phyloP scores from a whole-genome alignment of 352 stramenopile genomes.

The Phytopythium montanum region DNA sequence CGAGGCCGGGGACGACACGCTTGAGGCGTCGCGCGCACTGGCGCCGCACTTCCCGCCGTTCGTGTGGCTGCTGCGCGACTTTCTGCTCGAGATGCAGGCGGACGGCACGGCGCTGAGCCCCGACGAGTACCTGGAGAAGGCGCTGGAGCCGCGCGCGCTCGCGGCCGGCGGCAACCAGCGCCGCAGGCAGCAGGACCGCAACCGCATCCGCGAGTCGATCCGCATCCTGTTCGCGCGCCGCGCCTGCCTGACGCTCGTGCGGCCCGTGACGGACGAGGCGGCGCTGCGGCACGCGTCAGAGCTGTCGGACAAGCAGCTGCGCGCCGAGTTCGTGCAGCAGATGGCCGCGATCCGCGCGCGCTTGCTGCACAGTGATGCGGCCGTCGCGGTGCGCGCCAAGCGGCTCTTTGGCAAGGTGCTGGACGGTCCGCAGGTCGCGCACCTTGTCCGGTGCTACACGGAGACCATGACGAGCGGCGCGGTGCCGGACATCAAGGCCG shows the following conservation, averaged over 20 bases:
- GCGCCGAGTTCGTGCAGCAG: constrained; percentile 74
- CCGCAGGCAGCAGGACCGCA: constrained; percentile 58
- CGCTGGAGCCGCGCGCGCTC: constrained; percentile 51
- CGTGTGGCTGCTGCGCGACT: constrained; percentile 79
- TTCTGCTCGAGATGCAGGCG: constrained; percentile 75
- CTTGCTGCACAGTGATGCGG: constrained; percentile 23
- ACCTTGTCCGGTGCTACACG: constrained; percentile 65
- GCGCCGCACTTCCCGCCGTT: constrained; percentile 82
- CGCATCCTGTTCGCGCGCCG: constrained; percentile 67
- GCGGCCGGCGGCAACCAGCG: constrained; percentile 13
- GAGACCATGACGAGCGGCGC: constrained; percentile 75
- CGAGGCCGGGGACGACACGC: constrained; percentile 25
- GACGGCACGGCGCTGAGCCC: constrained; percentile 52
- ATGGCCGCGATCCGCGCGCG: constrained; percentile 52
- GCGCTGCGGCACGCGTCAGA: constrained; percentile 55
- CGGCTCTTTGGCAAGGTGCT: constrained; percentile 63
- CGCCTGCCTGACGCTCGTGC: constrained; percentile 76
- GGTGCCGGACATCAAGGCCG: constrained; percentile 79
- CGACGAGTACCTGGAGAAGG: constrained; percentile 78
- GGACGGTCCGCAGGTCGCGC: constrained; percentile 55
- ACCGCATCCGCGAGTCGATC: constrained; percentile 61
- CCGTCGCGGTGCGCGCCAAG: constrained; percentile 43
- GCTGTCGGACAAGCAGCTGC: constrained; percentile 46
- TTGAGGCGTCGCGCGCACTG: constrained; percentile 45
- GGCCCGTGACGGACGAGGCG: constrained; percentile 65